A percentile compares a stretch with the other conserved stretches of the same genome.
These are phyloP conservation scores for Sordariomycetes sp. DNA, from an alignment of 2,329 filamentous ascomycete genomes.

Conservation along the genomic window DNA sequence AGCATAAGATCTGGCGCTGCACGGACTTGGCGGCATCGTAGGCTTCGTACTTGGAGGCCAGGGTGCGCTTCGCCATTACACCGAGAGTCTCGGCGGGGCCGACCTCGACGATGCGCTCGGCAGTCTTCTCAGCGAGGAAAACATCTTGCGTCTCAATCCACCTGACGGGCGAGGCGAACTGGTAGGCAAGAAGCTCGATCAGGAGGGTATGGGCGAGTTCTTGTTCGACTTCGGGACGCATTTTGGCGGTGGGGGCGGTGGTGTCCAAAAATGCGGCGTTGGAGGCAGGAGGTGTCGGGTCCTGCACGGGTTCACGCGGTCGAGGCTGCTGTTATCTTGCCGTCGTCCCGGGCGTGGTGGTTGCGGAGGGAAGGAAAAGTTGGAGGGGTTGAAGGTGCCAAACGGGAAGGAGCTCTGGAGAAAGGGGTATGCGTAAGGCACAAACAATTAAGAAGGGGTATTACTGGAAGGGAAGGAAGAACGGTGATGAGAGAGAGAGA, in stretches of 20 bases:
- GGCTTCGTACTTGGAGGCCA: slow-evolving; percentile 95
- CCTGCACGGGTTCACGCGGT: not conserved
- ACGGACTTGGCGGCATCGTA: slow-evolving; percentile 96
- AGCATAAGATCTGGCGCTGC: slow-evolving; percentile 94
- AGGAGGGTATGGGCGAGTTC: slow-evolving; percentile 97
- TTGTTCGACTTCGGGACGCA: slow-evolving; percentile 98
- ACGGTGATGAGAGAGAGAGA: not conserved
- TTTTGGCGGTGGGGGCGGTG: slow-evolving; percentile 32
- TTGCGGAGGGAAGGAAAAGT: not conserved
- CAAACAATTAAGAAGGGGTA: not conserved
- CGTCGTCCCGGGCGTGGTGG: not conserved
- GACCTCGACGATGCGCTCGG: slow-evolving; percentile 94
- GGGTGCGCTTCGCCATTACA: slow-evolving; percentile 91
- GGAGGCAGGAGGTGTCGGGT: not conserved
- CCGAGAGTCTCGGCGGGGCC: slow-evolving; percentile 94
- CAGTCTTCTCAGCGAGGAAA: slow-evolving; percentile 88
- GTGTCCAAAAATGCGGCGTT: not conserved
- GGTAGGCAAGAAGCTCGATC: slow-evolving; percentile 96
- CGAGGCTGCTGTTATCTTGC: not conserved
- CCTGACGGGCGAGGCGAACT: slow-evolving; percentile 96
- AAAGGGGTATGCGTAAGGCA: not conserved
- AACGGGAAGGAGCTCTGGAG: not conserved
- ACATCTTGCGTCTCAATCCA: slow-evolving; percentile 99
- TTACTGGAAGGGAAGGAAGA: slow-evolving; percentile 2
- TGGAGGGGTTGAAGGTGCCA: not conserved